Conservation (phyloP, 1,284 basidiomycete genomes). For the Melampsora americana region DNA sequence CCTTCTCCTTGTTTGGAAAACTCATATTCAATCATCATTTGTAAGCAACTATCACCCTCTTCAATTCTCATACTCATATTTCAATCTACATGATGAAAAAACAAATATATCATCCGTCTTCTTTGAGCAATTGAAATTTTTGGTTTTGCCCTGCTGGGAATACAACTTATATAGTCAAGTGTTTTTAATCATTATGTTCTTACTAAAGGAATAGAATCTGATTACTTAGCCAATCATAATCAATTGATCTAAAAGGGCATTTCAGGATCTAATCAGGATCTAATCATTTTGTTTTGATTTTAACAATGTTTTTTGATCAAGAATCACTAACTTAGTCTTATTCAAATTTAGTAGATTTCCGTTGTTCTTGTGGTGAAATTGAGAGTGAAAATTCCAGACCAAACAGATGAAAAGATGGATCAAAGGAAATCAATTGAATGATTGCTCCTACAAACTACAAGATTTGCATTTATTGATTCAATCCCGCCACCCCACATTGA, state of each 20-base stretch:
- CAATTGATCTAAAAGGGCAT: conserved; percentile 2
- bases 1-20: too few species aligned
- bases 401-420: not conserved
- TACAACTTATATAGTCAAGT: too few species aligned
- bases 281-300: too few species aligned
- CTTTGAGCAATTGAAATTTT: conserved; percentile 35
- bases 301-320: too few species aligned
- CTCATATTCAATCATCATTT: too few species aligned
- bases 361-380: conserved; percentile 17
- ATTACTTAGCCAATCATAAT: not conserved
- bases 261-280: too few species aligned
- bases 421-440: not conserved
- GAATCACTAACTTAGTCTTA: not conserved
- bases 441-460: not conserved
- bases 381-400: conserved; percentile 20
- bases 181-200: conserved; percentile 16
- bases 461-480: conserved; percentile 31
- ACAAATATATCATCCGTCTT: conserved; percentile 37
- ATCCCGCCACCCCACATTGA: not conserved
- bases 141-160: too few species aligned
- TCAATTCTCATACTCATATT: too few species aligned
- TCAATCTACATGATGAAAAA: not conserved
- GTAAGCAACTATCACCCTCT: not conserved
- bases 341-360: not conserved
- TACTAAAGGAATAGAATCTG: conserved; percentile 3